Base-by-base conservation (phyloP, 2,329 filamentous ascomycete species). In the Trichoderma atrobrunneum region DNA sequence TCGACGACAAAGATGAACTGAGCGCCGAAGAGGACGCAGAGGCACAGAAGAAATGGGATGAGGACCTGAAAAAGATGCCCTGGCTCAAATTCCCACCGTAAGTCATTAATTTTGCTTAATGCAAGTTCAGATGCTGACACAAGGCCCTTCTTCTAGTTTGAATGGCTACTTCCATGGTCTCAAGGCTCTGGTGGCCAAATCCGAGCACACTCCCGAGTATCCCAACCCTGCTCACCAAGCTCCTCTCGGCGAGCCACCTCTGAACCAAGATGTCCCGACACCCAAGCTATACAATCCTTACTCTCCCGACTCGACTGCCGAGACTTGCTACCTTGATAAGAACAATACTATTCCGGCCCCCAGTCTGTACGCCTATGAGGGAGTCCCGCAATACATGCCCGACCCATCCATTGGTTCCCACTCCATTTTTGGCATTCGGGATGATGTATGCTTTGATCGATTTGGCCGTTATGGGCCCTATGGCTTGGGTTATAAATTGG, bases 381-480 rank as follows among this genome's bases (percentile, higher is more conserved):
- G 93, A 10, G 84, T 96, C 7, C 90, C 92, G 1, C 87, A 91
- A 76, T 92, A 93, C 14, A 93, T 94, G 81, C 93, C 94, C 0
- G 90, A 94, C 65, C 89, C 93, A 3, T 87, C 91, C 1, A 88
- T 96, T 76, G 94, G 94, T 4, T 95, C 92, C 0, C 91, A 96
- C 78, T 86, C 89, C 16, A 80, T 94, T 60, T 82, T 97, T 5
- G 94, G 93, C 0, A 81, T 97, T 54, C 86, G 90, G 26, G 87
- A 94, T 73, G 91, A 96, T 76, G 85, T 97, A 16, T 97, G 94
- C 82, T 97, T 97, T 79, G 94, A 97, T 78, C 89, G 94, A 7
- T 97, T 94, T 78, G 93, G 93, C 21, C 89, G 94, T 61, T 88
- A 95, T 48, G 94, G 93, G 0, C 92, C 94, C 0, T 97, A 97